A percentile compares a stretch with the other conserved stretches of the same genome.
Conservation (phyloP, 2,329 filamentous ascomycete species). For the Ceratocystis lukuohia region DNA sequence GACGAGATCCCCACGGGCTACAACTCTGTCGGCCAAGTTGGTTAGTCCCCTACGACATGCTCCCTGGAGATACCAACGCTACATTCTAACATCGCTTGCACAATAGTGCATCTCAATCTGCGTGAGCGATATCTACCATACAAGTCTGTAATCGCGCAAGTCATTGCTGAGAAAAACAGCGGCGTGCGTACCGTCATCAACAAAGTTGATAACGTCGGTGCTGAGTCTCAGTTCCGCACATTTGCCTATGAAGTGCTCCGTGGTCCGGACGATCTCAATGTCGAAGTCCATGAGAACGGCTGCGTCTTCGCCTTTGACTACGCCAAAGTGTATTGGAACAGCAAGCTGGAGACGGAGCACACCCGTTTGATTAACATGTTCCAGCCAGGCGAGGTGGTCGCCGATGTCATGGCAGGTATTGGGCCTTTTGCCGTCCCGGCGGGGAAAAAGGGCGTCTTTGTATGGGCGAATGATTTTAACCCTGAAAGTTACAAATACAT, state of each 20-base stretch:
- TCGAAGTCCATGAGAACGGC: slow-evolving; percentile 66
- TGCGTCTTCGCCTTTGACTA: slow-evolving; percentile 92
- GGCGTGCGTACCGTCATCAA: slow-evolving; percentile 82
- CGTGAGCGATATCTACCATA: slow-evolving; percentile 71
- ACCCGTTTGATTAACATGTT: slow-evolving; percentile 64
- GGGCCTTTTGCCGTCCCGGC: slow-evolving; percentile 90
- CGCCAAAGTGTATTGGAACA: slow-evolving; percentile 96
- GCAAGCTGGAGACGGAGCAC: slow-evolving; percentile 79
- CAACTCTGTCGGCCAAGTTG: slow-evolving; percentile 76
- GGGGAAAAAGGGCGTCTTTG: slow-evolving; percentile 78
- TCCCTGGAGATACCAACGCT: not conserved
- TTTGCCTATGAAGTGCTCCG: slow-evolving; percentile 85
- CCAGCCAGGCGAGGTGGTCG: slow-evolving; percentile 72
- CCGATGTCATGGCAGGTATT: slow-evolving; percentile 94
- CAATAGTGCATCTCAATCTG: slow-evolving; percentile 73
- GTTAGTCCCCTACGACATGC: slow-evolving; percentile 32
- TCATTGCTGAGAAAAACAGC: slow-evolving; percentile 82
- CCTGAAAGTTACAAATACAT: slow-evolving; percentile 71
- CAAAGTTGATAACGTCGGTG: slow-evolving; percentile 80
- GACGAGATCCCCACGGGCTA: slow-evolving; percentile 77
- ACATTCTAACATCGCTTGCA: slow-evolving; percentile 13
- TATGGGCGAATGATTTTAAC: slow-evolving; percentile 95
- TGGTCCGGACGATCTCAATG: slow-evolving; percentile 69
- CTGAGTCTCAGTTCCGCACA: slow-evolving; percentile 74
- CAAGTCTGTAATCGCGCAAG: slow-evolving; percentile 70